phyloP scores from a whole-genome alignment of 257 asterid species.

The Gentiana dahurica region DNA sequence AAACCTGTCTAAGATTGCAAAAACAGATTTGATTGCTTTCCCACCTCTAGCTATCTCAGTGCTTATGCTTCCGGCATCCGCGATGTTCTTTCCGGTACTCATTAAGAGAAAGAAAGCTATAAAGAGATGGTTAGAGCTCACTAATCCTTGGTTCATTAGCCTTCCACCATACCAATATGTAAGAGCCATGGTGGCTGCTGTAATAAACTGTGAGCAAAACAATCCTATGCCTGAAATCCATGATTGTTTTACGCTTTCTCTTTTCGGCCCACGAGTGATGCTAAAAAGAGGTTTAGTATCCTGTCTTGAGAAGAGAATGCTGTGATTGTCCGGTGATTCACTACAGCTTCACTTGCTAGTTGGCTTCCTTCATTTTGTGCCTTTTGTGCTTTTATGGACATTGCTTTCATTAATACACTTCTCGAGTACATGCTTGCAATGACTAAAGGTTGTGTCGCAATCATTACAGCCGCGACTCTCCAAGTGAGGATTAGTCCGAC shows the following conservation, averaged over 20 bases:
- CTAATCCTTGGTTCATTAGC: conserved; percentile 40
- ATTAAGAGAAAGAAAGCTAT: conserved; percentile 61
- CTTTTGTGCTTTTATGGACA: conserved; percentile 44
- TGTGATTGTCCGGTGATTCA: conserved; percentile 58
- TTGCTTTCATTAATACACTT: conserved; percentile 40
- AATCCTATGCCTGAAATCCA: conserved; percentile 58
- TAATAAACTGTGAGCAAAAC: conserved; percentile 42
- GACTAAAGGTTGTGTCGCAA: conserved; percentile 51
- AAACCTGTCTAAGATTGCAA: conserved; percentile 38
- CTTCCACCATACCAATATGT: conserved; percentile 79
- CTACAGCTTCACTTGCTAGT: conserved; percentile 68
- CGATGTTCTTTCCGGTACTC: conserved; percentile 71
- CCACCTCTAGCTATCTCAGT: conserved; percentile 62
- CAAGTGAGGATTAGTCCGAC: conserved; percentile 48
- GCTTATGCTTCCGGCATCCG: conserved; percentile 80
- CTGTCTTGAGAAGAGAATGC: conserved; percentile 63
- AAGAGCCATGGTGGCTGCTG: conserved; percentile 45
- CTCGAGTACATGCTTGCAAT: conserved; percentile 53
- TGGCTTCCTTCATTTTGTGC: conserved; percentile 68
- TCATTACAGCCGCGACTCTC: conserved; percentile 64
- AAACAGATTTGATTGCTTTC: conserved; percentile 40
- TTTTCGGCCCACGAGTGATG: conserved; percentile 30
- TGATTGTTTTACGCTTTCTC: conserved; percentile 49
- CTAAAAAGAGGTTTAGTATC: conserved; percentile 33
- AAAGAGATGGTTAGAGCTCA: conserved; percentile 47